Base-by-base conservation (phyloP, 164 flowering plant genomes). In the Houttuynia cordata region DNA sequence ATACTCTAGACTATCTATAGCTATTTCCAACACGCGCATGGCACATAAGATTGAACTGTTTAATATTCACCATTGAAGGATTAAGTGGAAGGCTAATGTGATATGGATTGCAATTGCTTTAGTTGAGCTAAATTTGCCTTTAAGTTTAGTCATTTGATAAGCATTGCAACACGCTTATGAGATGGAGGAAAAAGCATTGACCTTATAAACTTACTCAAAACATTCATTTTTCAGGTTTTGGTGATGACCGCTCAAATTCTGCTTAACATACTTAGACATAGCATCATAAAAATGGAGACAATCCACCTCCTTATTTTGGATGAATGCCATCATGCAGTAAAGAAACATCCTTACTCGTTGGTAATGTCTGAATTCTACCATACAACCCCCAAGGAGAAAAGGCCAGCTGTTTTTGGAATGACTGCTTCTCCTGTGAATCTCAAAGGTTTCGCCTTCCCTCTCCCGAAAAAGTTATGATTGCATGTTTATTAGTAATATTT, bases 351-450 rank as follows among this genome's bases (percentile, higher is more conserved):
- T 25, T 93, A 90, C 75, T 93, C 99, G 22, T 68, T 90, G 59
- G 96, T 93, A 56, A 93, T 93, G 99, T 90, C 99, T 51, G 99
- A 93, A 75, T 93, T 93, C 75, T 90, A 93, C 74, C 99, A 90
- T 72, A 93, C 87, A 51, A 85, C 95, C 30, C 79, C 83, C 12
- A 93, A 86, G 80, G 93, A 88, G 67, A 93, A 81, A 76, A 82
- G 99, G 64, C 99, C 99, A 37, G 70, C 93, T 64, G 87, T 93
- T 58, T 93, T 93, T 79, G 99, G 99, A 69, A 93, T 93, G 99
- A 93, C 99, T 21, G 99, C 97, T 69, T 93, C 99, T 59, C 99
- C 99, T 60, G 99, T 93, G 59, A 93, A 93, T 66, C 74, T 90
- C 72, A 93, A 93, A 71, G 99, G 49, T 45, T 45, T 10, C 49